These are phyloP conservation scores for Claviceps purpurea DNA, from an alignment of 2,329 filamentous ascomycete species.

Conservation along the genomic window DNA sequence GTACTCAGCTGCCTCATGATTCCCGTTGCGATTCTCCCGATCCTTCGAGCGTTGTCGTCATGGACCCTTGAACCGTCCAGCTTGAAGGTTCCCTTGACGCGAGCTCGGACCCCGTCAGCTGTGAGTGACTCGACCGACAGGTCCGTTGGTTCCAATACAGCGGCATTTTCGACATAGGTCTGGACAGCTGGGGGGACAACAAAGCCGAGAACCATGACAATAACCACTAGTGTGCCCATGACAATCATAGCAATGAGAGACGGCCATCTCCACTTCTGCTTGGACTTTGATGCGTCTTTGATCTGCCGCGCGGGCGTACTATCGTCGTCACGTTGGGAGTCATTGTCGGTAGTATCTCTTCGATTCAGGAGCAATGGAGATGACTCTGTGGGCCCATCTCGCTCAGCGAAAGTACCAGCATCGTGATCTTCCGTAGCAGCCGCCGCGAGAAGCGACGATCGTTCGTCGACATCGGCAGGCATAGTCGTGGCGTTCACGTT, in stretches of 20 bases:
- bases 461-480: constrained; percentile 27
- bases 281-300: constrained; percentile 13
- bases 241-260: constrained; percentile 60
- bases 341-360: constrained; percentile 15
- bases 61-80: constrained; percentile 67
- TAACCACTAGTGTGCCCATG: constrained; percentile 47
- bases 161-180: constrained; percentile 73
- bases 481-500: constrained; percentile 17
- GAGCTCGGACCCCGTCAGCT: constrained; percentile 58
- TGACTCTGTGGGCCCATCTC: constrained; percentile 24
- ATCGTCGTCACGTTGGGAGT: constrained; percentile 10
- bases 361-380: constrained; percentile 35
- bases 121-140: constrained; percentile 81
- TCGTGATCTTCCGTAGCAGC: constrained; percentile 16
- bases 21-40: constrained; percentile 70
- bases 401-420: constrained; percentile 4
- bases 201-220: constrained; percentile 68
- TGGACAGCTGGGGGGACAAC: constrained; percentile 68
- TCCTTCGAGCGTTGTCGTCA: constrained; percentile 54
- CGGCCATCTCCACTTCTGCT: constrained; percentile 45
- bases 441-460: constrained; percentile 29
- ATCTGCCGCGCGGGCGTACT: constrained; percentile 12
- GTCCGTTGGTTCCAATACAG: constrained; percentile 69
- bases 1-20: constrained; percentile 65
- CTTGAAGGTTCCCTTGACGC: constrained; percentile 68